Conservation (phyloP, 75 land plant species). For the Selaginella tamariscina region DNA sequence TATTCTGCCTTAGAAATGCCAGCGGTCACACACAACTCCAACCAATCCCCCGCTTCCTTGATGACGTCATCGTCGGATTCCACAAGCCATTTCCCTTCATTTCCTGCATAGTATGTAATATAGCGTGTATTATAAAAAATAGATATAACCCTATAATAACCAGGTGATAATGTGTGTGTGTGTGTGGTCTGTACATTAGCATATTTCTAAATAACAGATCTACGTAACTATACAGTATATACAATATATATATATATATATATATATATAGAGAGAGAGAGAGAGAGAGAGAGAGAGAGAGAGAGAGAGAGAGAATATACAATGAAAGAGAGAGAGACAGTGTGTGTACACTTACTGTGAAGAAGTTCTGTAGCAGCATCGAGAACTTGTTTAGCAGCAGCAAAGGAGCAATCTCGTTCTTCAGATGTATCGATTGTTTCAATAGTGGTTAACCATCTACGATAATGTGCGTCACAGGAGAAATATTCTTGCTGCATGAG, state of each 20-base stretch:
- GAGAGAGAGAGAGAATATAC: not conserved
- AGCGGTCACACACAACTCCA: slow-evolving; percentile 69
- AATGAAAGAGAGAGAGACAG: not conserved
- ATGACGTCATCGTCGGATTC: slow-evolving; percentile 17
- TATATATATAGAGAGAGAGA: too few species aligned
- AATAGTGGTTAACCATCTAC: slow-evolving; percentile 68
- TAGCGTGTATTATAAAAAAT: too few species aligned
- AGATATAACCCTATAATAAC: too few species aligned
- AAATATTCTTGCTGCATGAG: slow-evolving; percentile 54
- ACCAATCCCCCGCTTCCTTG: slow-evolving; percentile 29
- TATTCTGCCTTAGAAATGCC: slow-evolving; percentile 57
- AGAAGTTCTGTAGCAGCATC: slow-evolving; percentile 38
- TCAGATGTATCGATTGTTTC: slow-evolving; percentile 46
- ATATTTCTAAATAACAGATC: too few species aligned
- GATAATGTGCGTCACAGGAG: slow-evolving; percentile 85
- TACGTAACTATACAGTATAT: too few species aligned
- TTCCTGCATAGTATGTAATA: too few species aligned
- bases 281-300: not conserved
- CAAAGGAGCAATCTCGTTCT: slow-evolving; percentile 50
- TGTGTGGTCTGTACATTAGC: too few species aligned
- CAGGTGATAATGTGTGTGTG: too few species aligned
- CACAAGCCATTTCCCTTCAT: slow-evolving; percentile 49
- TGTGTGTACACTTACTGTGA: slow-evolving; percentile 25
- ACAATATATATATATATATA: too few species aligned
- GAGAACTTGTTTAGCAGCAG: slow-evolving; percentile 58